Evolutionary conservation across 2,329 filamentous ascomycete genomes (phyloP), one percentile per base, ranked within the genome.

Genomic region (Fusarium heterosporum): DNA sequence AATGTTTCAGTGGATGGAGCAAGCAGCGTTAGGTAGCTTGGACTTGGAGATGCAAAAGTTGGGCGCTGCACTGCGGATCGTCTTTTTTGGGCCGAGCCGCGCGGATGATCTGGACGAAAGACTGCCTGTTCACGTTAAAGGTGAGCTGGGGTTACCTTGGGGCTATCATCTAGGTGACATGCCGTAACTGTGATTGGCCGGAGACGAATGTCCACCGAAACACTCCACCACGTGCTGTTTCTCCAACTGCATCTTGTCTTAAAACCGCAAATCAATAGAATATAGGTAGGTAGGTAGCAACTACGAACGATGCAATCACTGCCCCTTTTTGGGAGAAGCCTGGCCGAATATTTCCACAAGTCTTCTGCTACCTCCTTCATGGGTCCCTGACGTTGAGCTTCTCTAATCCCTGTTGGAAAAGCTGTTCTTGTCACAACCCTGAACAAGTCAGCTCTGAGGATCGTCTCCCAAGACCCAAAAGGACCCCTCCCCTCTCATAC

Each of bases 41-140:
- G 34, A 36, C 34, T 68, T 68, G 65, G 55, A 66, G 55, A 68
- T 68, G 55, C 39, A 49, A 61, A 49, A 55, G 56, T 68, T 66
- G 64, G 64, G 64, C 64, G 54, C 64, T 68, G 49, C 19, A 10
- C 40, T 53, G 64, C 55, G 64, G 64, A 68, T 68, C 64, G 64
- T 50, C 47, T 59, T 68, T 60, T 55, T 67, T 68, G 64, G 65
- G 61, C 65, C 65, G 64, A 68, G 65, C 65, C 64, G 65, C 65
- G 65, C 47, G 66, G 65, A 64, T 68, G 65, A 68, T 68, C 65
- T 52, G 53, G 53, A 25, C 38, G 48, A 58, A 55, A 50, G 43
- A 64, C 49, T 67, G 59, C 61, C 58, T 63, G 50, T 62, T 63
- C 53, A 64, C 64, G 64, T 67, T 59, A 41, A 36, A 58, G 52